Base-by-base conservation (phyloP, 2,329 filamentous ascomycete genomes). In the Botrytis elliptica region DNA sequence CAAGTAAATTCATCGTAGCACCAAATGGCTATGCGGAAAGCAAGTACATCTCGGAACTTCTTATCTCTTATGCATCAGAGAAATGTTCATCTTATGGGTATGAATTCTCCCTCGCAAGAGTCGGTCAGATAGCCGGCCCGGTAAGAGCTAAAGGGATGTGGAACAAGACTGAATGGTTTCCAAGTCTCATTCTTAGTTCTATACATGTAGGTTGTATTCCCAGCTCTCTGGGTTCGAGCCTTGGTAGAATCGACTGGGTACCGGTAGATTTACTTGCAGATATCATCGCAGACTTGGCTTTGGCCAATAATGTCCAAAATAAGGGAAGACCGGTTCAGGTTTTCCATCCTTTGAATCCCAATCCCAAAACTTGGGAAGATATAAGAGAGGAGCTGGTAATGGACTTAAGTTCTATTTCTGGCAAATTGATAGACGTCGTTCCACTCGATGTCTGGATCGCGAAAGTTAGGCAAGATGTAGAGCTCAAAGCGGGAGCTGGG, bases 51-150 rank as follows among this genome's bases (percentile, higher is more conserved):
- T 77, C 78, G 20, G 75, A 79, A 4, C 78, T 84, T 1, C 81
- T 88, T n/a, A 79, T 87, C 1, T 84, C 86, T 40, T 49, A 73
- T 12, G 82, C 83, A 12, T 83, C 83, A 0, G 77, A 79, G 0
- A 77, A 77, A 29, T 81, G 81, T 0, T 82, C 82, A 38, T 79
- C 87, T 5, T 81, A 82, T 3, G 29, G 63, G 0, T 18, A 25
- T 25, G 3, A 46, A 0, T 79, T 81, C 2, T 81, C 81, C 10
- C 77, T 84, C n/a, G 81, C 85, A 44, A 83, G 86, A 1, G 83
- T 87, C 0, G 85, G 85, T 0, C 86, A 87, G 77, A 83, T 87
- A 59, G 85, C 80, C 0, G 85, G 85, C 0, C 46, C 72, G 14
- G 64, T 65, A 2, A 44, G 55, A 16, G 18, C 22, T 4, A 25